Evolutionary conservation across 805 yeast genomes (phyloP).

Genomic region (Candida koratica): DNA sequence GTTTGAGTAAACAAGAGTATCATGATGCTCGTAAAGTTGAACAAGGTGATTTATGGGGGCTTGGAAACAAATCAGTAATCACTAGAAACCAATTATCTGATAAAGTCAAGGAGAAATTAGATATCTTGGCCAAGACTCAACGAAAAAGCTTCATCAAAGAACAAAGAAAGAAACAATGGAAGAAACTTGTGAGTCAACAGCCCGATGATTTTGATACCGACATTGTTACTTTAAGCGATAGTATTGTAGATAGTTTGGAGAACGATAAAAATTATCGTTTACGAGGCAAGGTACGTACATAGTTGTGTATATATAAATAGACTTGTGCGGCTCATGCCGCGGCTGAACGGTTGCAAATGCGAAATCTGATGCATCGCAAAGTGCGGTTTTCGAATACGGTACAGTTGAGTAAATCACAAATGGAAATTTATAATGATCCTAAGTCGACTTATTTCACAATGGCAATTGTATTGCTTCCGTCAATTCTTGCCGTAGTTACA

Average conservation of each 20-base stretch:
- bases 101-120: conserved; percentile 30
- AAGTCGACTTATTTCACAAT: conserved; percentile 17
- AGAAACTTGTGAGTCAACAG: conserved; percentile 25
- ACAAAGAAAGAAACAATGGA: conserved; percentile 31
- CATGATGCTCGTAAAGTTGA: conserved; percentile 86
- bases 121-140: conserved; percentile 33
- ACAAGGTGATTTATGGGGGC: conserved; percentile 87
- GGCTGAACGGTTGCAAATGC: too few relatives aligned
- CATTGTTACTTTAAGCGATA: conserved; percentile 24
- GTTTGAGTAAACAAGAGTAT: conserved; percentile 67
- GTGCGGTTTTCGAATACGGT: too few relatives aligned
- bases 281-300: conserved; percentile 24
- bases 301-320: too few relatives aligned
- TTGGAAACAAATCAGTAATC: conserved; percentile 31
- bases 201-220: conserved; percentile 25
- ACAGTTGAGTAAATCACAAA: not conserved
- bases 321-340: too few relatives aligned
- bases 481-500: conserved; percentile 22
- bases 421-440: conserved; percentile 1
- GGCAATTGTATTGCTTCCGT: conserved; percentile 22
- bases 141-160: conserved; percentile 38
- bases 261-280: conserved; percentile 27
- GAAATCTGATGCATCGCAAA: conserved; percentile 7
- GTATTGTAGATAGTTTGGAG: conserved; percentile 31
- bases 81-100: conserved; percentile 31